Evolutionary conservation across 2,329 filamentous ascomycete genomes (phyloP).

Genomic region (Sclerotinia nivalis): DNA sequence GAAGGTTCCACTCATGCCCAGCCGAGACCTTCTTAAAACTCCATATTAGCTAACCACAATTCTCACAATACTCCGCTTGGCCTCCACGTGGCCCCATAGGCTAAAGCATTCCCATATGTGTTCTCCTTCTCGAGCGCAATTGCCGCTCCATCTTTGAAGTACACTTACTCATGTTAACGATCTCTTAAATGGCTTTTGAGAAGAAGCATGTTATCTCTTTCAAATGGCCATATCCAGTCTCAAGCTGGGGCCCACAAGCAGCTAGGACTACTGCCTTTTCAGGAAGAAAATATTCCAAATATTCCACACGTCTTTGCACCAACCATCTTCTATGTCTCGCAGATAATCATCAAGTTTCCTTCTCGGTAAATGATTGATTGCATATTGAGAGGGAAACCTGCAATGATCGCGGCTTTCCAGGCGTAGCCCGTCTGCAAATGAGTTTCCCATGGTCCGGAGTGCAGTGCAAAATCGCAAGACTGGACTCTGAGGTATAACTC

Average conservation of each 20-base stretch:
- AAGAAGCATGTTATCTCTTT: not conserved
- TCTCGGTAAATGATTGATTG: not conserved
- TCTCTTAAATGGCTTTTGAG: not conserved
- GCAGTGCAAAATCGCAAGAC: not conserved
- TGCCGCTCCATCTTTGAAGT: not conserved
- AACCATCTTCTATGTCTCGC: not conserved
- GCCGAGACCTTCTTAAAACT: not conserved
- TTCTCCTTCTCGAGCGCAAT: not conserved
- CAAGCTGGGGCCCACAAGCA: not conserved
- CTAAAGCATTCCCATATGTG: not conserved
- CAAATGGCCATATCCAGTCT: not conserved
- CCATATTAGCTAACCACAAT: not conserved
- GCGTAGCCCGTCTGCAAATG: conserved; percentile 3
- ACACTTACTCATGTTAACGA: not conserved
- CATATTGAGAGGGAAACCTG: not conserved
- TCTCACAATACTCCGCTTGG: not conserved
- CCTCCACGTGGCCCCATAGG: not conserved
- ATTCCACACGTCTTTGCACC: not conserved
- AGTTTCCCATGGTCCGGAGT: not conserved
- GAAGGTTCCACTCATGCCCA: conserved; percentile 9
- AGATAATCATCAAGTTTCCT: not conserved
- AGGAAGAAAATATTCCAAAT: not conserved
- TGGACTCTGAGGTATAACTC: not conserved
- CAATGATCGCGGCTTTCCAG: not conserved
- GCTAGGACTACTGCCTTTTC: not conserved